Evolutionary conservation across 2,329 filamentous ascomycete genomes (phyloP), one percentile per base, ranked within the genome.

Genomic region (Neofusicoccum parvum): DNA sequence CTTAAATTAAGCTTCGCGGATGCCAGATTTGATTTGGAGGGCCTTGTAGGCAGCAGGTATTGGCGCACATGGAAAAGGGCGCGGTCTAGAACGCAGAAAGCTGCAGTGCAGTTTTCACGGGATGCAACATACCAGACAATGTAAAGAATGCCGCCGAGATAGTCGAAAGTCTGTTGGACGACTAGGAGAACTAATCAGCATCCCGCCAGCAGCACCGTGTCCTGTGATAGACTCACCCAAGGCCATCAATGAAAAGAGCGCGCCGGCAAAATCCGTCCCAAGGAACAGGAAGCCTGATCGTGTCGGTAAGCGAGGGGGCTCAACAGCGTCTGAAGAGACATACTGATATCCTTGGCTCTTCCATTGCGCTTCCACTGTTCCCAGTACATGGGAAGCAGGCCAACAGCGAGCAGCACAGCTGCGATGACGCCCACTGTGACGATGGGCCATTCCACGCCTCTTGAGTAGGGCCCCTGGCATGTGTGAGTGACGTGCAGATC

Each of bases 201-300:
- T n/a, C 17, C 5, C 32, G 12, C 12, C 32, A 23, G 34, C 17
- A 9, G 5, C 14, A 39, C 15, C 7, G 37, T 3, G 3, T 9
- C 32, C 6, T 17, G 20, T 27, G 14, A 5, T 45, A 32, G 67
- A 34, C 81, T 34, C 78, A 86, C 85, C 84, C 10, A 89, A 74
- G 1, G 87, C 86, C 80, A 89, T 83, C 23, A 89, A 80, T 0
- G 86, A 89, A 73, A 90, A 89, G 65, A 89, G 81, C 0, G 87
- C 87, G 1, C 88, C 88, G 0, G 81, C 69, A 65, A 83, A 88
- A 70, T 90, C 88, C 69, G 89, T 85, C 0, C 77, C 75, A 3
- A 90, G 74, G 69, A 90, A 90, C 14, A 86, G 75, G 72, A 83
- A 85, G 68, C 82, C 82, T 45, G 23, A n/a, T 15, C 3, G 3